These are phyloP conservation scores for Backusella westeae DNA, from an alignment of 192 early-diverging fungal genomes.

Conservation along the genomic window DNA sequence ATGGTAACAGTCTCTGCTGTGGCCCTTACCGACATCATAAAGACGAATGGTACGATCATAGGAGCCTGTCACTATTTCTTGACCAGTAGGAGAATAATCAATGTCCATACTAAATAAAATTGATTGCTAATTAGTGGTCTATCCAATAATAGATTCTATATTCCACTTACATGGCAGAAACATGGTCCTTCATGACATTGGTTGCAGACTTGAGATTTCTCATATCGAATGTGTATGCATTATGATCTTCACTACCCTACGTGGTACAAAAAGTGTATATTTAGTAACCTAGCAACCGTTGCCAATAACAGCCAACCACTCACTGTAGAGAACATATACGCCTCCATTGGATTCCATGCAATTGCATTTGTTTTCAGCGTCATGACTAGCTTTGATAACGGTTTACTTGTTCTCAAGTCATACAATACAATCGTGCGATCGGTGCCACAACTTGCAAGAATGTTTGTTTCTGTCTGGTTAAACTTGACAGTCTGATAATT, in stretches of 20 bases:
- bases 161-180: slow-evolving; percentile 83
- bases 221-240: slow-evolving; percentile 98
- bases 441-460: slow-evolving; percentile 90
- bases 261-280: not conserved
- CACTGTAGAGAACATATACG: slow-evolving; percentile 87
- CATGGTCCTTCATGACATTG: slow-evolving; percentile 93
- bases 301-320: not conserved
- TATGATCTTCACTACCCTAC: slow-evolving; percentile 96
- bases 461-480: slow-evolving; percentile 94
- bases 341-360: slow-evolving; percentile 99
- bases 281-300: slow-evolving; percentile 9
- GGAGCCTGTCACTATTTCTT: slow-evolving; percentile 93
- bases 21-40: slow-evolving; percentile 76
- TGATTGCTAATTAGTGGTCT: not conserved
- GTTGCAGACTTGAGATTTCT: slow-evolving; percentile 83
- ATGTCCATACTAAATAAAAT: slow-evolving; percentile 68
- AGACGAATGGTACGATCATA: slow-evolving; percentile 94
- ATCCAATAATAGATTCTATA: not conserved
- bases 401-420: slow-evolving; percentile 86
- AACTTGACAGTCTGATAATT: slow-evolving; percentile 93
- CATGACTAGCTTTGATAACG: slow-evolving; percentile 84
- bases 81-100: slow-evolving; percentile 97
- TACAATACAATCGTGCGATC: slow-evolving; percentile 95
- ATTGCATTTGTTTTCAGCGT: slow-evolving; percentile 88
- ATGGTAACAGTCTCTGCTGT: slow-evolving; percentile 93